These are phyloP conservation scores for Agaricus subrufescens DNA, from an alignment of 768 basidiomycete species.

Conservation along the genomic window DNA sequence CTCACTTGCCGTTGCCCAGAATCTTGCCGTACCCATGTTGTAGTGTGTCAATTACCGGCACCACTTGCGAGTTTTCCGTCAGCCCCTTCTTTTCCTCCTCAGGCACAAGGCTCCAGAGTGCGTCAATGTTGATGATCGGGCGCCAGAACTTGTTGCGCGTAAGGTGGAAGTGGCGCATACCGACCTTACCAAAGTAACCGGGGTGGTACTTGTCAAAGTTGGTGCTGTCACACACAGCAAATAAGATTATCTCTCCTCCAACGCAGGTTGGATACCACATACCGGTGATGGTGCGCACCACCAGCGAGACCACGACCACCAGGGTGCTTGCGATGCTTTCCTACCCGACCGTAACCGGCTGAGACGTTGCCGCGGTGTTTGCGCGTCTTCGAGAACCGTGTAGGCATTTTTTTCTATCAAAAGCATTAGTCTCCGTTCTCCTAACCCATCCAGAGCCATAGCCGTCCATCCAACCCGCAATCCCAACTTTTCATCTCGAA, in stretches of 20 bases:
- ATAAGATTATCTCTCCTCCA: slow-evolving; percentile 1
- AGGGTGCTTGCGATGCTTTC: slow-evolving; percentile 99
- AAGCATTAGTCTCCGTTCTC: slow-evolving; percentile 18
- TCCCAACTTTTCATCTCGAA: slow-evolving; percentile 20
- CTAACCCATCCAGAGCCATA: slow-evolving; percentile 43
- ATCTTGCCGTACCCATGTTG: slow-evolving; percentile 87
- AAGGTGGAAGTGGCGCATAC: slow-evolving; percentile 99
- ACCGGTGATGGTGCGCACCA: slow-evolving; percentile 99
- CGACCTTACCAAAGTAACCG: slow-evolving; percentile 99
- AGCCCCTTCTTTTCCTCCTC: slow-evolving; percentile 76
- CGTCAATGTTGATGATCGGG: slow-evolving; percentile 98
- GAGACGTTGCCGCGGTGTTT: slow-evolving; percentile 99
- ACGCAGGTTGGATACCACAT: slow-evolving; percentile 25
- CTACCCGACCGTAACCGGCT: slow-evolving; percentile 99
- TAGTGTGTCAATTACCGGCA: slow-evolving; percentile 92
- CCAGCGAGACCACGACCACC: slow-evolving; percentile 99
- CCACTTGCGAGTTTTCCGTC: slow-evolving; percentile 70
- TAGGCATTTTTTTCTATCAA: slow-evolving; percentile 71
- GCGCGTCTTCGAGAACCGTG: slow-evolving; percentile 93
- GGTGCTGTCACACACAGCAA: slow-evolving; percentile 45
- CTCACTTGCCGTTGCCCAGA: slow-evolving; percentile 89
- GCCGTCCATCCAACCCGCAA: slow-evolving; percentile 35
- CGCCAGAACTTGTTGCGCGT: slow-evolving; percentile 89
- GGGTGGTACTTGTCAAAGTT: slow-evolving; percentile 99
- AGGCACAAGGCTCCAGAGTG: slow-evolving; percentile 90